Percentiles rank a stretch among this genome's conserved stretches.
Conservation (phyloP, 192 early-diverging fungal species). For the Umbelopsis sp. region DNA sequence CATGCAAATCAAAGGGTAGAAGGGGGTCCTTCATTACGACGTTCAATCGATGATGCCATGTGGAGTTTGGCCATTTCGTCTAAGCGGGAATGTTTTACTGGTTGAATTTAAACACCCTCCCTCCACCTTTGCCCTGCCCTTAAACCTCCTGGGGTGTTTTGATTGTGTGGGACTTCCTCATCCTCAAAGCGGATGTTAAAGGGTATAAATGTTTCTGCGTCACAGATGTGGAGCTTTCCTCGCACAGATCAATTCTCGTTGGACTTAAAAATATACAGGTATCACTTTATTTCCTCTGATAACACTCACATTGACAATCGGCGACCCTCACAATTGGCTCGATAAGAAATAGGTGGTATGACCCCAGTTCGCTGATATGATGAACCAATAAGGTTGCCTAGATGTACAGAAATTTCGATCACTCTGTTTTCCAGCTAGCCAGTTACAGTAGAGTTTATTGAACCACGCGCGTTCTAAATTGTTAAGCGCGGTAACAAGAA, state of each 20-base stretch:
- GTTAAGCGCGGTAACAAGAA: too few relatives aligned
- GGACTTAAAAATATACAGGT: neutral
- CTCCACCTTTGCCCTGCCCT: neutral
- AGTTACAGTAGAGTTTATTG: too few relatives aligned
- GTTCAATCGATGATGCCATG: constrained; percentile 19
- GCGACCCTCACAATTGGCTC: neutral
- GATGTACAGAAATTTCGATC: neutral
- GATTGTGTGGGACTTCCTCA: neutral
- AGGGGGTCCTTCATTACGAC: neutral
- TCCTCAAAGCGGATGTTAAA: neutral
- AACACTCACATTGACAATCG: neutral
- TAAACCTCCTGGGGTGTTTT: neutral
- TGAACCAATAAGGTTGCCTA: neutral
- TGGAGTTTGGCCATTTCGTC: constrained; percentile 2
- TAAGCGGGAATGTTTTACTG: constrained; percentile 5
- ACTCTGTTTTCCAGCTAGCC: too few relatives aligned
- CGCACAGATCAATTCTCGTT: neutral
- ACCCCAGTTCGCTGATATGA: neutral
- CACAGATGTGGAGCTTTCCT: neutral
- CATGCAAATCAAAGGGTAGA: neutral
- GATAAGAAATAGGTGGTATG: neutral
- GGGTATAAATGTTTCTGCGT: too few relatives aligned
- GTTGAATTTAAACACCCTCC: neutral
- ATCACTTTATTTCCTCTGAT: neutral
- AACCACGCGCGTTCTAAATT: too few relatives aligned